These are phyloP conservation scores for Solanum neorickii DNA, from an alignment of 257 asterid genomes.

Conservation along the genomic window DNA sequence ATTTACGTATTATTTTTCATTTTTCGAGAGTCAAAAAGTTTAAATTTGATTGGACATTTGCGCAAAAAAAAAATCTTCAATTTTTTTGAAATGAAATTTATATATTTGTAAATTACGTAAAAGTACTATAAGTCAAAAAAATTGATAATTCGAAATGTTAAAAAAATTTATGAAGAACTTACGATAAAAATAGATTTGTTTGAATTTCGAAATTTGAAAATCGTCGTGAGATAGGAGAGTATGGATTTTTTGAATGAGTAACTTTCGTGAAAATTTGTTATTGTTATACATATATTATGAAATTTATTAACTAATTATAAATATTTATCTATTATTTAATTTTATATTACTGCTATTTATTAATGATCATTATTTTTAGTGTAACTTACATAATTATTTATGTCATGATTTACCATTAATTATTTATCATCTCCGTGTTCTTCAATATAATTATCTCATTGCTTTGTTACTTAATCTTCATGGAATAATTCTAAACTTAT, in stretches of 20 bases:
- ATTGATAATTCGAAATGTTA: not conserved
- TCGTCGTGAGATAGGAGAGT: not conserved
- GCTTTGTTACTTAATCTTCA: not conserved
- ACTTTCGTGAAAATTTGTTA: too few species aligned
- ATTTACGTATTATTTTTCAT: too few species aligned
- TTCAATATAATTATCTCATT: not conserved
- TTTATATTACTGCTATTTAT: not conserved
- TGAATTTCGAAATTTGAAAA: too few species aligned
- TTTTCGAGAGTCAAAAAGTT: rapidly evolving
- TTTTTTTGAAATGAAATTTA: too few species aligned
- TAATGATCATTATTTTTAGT: not conserved
- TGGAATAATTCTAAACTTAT: not conserved
- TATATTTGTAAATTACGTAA: too few species aligned
- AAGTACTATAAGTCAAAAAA: too few species aligned
- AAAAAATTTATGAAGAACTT: too few species aligned
- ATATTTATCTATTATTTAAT: too few species aligned
- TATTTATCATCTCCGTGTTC: not conserved
- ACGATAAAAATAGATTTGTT: not conserved
- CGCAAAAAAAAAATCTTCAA: rapidly evolving
- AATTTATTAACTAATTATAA: too few species aligned
- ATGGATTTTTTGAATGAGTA: not conserved
- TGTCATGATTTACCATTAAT: not conserved
- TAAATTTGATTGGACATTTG: rapidly evolving
- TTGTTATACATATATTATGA: too few species aligned
- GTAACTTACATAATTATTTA: not conserved